A percentile compares a stretch with the other conserved stretches of the same genome.
phyloP scores from a whole-genome alignment of 2,329 filamentous ascomycete species.

The Fusarium proliferatum region DNA sequence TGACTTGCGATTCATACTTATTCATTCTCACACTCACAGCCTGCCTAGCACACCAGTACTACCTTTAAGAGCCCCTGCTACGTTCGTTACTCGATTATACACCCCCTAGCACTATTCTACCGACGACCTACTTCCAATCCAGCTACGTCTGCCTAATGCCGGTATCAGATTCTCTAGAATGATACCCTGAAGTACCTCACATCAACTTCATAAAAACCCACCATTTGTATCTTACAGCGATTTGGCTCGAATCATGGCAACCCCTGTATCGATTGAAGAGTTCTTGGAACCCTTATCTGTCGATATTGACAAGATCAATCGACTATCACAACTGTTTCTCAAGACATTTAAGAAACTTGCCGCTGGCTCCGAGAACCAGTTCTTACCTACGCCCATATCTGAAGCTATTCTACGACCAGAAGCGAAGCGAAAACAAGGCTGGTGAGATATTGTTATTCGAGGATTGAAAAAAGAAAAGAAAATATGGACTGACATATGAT shows the following conservation, averaged over 20 bases:
- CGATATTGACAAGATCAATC: conserved; percentile 57
- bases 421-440: conserved; percentile 55
- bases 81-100: neutral
- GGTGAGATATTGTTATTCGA: conserved; percentile 56
- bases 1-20: conserved; percentile 14
- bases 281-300: conserved; percentile 65
- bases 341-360: conserved; percentile 62
- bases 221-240: neutral
- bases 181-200: conserved; percentile 21
- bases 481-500: conserved; percentile 20
- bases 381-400: conserved; percentile 70
- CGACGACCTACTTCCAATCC: neutral
- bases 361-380: conserved; percentile 64
- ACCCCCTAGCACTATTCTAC: neutral
- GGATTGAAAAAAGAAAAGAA: neutral
- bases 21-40: conserved; percentile 6
- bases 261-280: conserved; percentile 47
- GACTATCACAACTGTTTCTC: conserved; percentile 61
- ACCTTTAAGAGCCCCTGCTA: neutral
- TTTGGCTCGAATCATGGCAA: conserved; percentile 19
- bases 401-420: conserved; percentile 66
- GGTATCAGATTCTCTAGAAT: conserved; percentile 7
- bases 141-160: neutral
- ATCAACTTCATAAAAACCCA: neutral
- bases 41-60: neutral